Conservation (phyloP, 2,329 filamentous ascomycete species). For the Ophiosphaerella korrae region DNA sequence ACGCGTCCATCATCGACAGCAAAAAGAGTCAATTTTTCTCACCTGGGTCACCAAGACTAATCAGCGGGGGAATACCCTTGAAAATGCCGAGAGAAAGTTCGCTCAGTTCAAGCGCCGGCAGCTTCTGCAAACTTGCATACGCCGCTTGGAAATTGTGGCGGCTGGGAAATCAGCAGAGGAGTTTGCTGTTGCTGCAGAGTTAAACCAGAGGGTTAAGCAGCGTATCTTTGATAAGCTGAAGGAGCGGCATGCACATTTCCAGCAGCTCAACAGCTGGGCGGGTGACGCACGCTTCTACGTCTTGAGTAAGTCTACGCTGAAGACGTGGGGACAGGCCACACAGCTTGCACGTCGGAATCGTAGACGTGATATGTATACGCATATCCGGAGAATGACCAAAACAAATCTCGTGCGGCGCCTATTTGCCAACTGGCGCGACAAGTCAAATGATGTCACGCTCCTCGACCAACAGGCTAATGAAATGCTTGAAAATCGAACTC, state of each 20-base stretch:
- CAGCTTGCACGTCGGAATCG: conserved; percentile 57
- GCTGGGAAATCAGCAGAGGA: conserved; percentile 34
- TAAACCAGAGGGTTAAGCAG: conserved; percentile 49
- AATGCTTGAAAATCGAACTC: conserved; percentile 25
- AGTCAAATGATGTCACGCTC: conserved; percentile 16
- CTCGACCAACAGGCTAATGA: conserved; percentile 41
- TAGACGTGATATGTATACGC: conserved; percentile 61
- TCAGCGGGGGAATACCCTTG: conserved; percentile 32
- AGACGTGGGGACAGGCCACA: conserved; percentile 58
- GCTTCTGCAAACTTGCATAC: conserved; percentile 30
- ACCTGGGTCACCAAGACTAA: conserved; percentile 38
- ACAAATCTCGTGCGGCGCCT: conserved; percentile 55
- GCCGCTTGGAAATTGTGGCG: conserved; percentile 33
- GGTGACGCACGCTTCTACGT: conserved; percentile 63
- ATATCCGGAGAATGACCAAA: conserved; percentile 59
- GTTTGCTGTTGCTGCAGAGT: conserved; percentile 48
- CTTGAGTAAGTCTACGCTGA: conserved; percentile 55
- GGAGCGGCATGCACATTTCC: conserved; percentile 48
- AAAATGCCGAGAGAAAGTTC: conserved; percentile 38
- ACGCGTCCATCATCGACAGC: conserved; percentile 41
- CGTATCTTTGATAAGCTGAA: conserved; percentile 44
- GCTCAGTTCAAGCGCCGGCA: conserved; percentile 37
- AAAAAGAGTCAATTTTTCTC: conserved; percentile 33
- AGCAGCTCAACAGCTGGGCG: conserved; percentile 59
- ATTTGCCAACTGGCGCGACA: conserved; percentile 47